Percentiles rank a stretch among this genome's conserved stretches.
phyloP scores from a whole-genome alignment of 768 basidiomycete species.

The Dendrothele bispora region DNA sequence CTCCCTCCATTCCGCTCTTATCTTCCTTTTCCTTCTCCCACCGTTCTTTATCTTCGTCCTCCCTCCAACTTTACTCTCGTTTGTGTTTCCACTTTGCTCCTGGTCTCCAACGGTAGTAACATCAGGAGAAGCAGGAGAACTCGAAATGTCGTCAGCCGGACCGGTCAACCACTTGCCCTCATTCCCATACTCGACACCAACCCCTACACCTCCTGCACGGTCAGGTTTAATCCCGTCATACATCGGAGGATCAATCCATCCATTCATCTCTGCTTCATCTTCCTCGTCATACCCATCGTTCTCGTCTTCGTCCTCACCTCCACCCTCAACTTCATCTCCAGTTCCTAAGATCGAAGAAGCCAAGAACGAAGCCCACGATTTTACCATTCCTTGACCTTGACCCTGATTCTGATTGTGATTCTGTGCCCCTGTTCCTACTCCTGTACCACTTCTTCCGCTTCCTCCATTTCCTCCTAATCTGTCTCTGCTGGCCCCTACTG shows the following conservation, averaged over 20 bases:
- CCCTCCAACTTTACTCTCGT: no score
- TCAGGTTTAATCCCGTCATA: slow-evolving; percentile 53
- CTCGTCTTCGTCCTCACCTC: slow-evolving; percentile 61
- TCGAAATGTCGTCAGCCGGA: no score
- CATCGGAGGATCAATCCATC: slow-evolving; percentile 24
- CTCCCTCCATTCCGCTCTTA: slow-evolving; percentile 66
- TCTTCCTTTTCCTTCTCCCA: no score
- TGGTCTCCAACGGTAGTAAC: no score
- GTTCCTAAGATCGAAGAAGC: slow-evolving; percentile 36
- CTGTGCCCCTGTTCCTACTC: no score
- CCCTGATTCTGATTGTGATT: not conserved
- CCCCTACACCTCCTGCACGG: slow-evolving; percentile 49
- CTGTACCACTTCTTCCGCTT: no score
- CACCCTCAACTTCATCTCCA: slow-evolving; percentile 41
- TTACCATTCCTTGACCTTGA: slow-evolving; percentile 10
- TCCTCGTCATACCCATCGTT: slow-evolving; percentile 37
- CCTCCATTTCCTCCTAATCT: no score
- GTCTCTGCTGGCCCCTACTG: no score
- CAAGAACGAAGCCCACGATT: slow-evolving; percentile 41
- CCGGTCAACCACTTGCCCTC: no score
- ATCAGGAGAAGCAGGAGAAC: no score
- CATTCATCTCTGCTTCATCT: slow-evolving; percentile 27
- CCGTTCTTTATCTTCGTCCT: no score
- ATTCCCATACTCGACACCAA: slow-evolving; percentile 49
- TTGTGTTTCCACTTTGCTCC: no score